Evolutionary conservation across 192 early-diverging fungal species (phyloP).

Genomic region (Backusella macrospora): DNA sequence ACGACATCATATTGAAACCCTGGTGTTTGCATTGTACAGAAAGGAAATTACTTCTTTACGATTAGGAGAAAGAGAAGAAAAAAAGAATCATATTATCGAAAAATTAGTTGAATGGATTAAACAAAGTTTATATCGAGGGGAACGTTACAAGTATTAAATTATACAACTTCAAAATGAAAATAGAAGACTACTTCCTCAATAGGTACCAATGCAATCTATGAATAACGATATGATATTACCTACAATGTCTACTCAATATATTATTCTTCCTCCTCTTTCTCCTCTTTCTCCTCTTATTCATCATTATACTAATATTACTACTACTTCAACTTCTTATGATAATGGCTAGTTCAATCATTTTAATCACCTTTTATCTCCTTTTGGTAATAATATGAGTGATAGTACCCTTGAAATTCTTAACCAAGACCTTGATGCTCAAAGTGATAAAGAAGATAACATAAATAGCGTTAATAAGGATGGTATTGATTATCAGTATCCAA

Average conservation of each 20-base stretch:
- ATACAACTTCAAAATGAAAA: conserved; percentile 7
- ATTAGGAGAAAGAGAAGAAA: conserved; percentile 53
- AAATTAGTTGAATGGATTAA: conserved; percentile 66
- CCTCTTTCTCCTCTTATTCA: not conserved
- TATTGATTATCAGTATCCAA: conserved; percentile 8
- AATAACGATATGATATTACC: not conserved
- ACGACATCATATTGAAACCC: not conserved
- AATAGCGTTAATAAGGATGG: not conserved
- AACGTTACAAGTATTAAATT: not conserved
- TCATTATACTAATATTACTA: no score
- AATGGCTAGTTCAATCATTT: not conserved
- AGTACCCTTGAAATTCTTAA: not conserved
- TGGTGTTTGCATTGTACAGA: not conserved
- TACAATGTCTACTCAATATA: not conserved
- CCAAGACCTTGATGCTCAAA: not conserved
- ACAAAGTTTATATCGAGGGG: not conserved
- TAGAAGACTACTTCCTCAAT: not conserved
- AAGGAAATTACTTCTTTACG: no score
- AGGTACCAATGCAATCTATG: not conserved
- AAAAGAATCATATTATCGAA: conserved; percentile 76
- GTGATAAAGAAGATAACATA: not conserved
- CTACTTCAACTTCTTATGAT: not conserved
- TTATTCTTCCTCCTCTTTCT: not conserved
- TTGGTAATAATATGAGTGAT: not conserved
- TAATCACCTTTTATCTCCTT: not conserved